Evolutionary conservation across 352 stramenopile genomes (phyloP).

Genomic region (Globisporangium recalcitrans): DNA sequence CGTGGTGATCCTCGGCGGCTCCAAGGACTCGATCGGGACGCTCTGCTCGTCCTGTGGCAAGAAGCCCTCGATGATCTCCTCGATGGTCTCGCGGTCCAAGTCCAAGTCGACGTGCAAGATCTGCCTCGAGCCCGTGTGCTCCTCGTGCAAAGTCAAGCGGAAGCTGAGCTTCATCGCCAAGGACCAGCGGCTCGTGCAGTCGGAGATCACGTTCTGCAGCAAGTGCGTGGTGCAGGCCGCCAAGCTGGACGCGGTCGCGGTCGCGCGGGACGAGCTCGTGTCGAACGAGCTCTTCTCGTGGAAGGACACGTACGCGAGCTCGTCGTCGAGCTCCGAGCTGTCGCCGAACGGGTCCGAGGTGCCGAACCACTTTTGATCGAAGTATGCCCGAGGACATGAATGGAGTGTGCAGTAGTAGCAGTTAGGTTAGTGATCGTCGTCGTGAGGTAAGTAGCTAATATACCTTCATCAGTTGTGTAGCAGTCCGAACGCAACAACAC

Average conservation of each 20-base stretch:
- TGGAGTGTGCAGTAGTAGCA: neutral
- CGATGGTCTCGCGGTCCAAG: slow-evolving; percentile 16
- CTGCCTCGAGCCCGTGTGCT: slow-evolving; percentile 32
- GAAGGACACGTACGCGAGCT: slow-evolving; percentile 9
- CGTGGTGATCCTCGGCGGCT: neutral
- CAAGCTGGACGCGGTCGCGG: slow-evolving; percentile 23
- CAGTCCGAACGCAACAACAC: too few species aligned
- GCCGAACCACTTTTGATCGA: neutral
- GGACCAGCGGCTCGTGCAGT: slow-evolving; percentile 28
- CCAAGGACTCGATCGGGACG: slow-evolving; percentile 5
- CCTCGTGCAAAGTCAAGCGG: slow-evolving; percentile 26
- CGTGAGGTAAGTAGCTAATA: too few species aligned
- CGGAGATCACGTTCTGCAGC: slow-evolving; percentile 36
- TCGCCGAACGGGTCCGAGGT: slow-evolving; percentile 6
- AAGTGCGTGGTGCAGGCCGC: slow-evolving; percentile 29
- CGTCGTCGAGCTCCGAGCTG: slow-evolving; percentile 12
- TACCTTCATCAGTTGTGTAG: too few species aligned
- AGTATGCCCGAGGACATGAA: too few species aligned
- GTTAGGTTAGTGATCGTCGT: too few species aligned
- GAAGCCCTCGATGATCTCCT: slow-evolving; percentile 18
- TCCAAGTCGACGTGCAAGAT: slow-evolving; percentile 28
- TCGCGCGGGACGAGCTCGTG: slow-evolving; percentile 31
- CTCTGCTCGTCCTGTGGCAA: slow-evolving; percentile 26
- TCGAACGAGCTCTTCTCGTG: slow-evolving; percentile 15
- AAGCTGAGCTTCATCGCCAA: slow-evolving; percentile 35